phyloP scores from a whole-genome alignment of 495 filamentous ascomycete species.

The Aspergillus coremiiformis region DNA sequence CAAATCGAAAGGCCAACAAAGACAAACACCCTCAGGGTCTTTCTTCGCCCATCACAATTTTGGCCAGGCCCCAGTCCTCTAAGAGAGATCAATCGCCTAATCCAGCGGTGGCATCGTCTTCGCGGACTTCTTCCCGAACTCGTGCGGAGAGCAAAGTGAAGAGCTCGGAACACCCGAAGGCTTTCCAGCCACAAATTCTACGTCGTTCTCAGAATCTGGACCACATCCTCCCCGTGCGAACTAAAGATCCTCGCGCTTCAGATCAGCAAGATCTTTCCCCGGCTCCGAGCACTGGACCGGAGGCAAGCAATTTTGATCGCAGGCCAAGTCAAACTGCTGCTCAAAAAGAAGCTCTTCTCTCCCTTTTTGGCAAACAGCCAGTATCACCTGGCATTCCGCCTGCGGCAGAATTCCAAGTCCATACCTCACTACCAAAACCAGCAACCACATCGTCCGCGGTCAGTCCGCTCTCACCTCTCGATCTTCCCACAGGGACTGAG shows the following conservation, averaged over 20 bases:
- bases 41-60: slow-evolving; percentile 38
- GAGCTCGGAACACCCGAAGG: slow-evolving; percentile 31
- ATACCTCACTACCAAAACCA: slow-evolving; percentile 13
- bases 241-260: slow-evolving; percentile 14
- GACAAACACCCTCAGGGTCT: slow-evolving; percentile 17
- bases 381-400: slow-evolving; percentile 20
- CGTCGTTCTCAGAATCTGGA: slow-evolving; percentile 43
- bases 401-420: slow-evolving; percentile 20
- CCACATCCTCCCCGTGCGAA: slow-evolving; percentile 15
- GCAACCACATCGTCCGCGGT: slow-evolving; percentile 28
- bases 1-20: slow-evolving; percentile 18
- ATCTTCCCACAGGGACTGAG: slow-evolving; percentile 31
- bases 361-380: slow-evolving; percentile 59
- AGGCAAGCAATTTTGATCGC: slow-evolving; percentile 25
- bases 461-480: slow-evolving; percentile 41
- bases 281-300: slow-evolving; percentile 5
- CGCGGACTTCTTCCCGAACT: slow-evolving; percentile 12
- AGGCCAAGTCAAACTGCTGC: slow-evolving; percentile 45
- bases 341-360: slow-evolving; percentile 62
- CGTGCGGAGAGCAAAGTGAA: slow-evolving; percentile 13
- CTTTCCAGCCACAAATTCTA: slow-evolving; percentile 55
- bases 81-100: slow-evolving; percentile 25
- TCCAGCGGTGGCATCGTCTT: slow-evolving; percentile 8
- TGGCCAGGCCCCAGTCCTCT: slow-evolving; percentile 33
- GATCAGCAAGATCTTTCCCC: background rate